Conservation (phyloP, 495 filamentous ascomycete genomes). For the Penicillium bovifimosum region DNA sequence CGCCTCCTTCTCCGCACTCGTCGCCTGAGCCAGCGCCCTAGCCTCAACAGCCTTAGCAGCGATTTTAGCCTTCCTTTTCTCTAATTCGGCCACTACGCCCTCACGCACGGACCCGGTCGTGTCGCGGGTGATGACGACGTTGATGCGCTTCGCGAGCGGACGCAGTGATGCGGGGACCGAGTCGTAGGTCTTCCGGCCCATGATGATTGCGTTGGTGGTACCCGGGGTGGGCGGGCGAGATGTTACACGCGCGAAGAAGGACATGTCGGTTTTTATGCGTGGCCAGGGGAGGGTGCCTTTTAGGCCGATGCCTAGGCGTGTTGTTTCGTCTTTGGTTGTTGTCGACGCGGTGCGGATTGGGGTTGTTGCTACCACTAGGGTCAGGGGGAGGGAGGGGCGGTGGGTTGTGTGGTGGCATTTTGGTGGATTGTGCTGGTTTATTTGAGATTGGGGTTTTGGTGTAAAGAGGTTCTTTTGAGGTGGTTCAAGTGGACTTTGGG, state of each 20-base stretch:
- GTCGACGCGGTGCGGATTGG: slow-evolving; percentile 25
- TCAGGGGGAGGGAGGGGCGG: slow-evolving; percentile 23
- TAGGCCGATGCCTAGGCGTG: slow-evolving; percentile 79
- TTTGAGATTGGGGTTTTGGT: background rate
- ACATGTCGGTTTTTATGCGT: slow-evolving; percentile 80
- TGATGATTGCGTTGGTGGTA: slow-evolving; percentile 74
- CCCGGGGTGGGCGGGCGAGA: slow-evolving; percentile 47
- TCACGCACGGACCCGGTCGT: slow-evolving; percentile 21
- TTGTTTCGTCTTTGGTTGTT: slow-evolving; percentile 32
- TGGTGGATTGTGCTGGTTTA: background rate
- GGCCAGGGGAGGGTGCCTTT: slow-evolving; percentile 83
- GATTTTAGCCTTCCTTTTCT: slow-evolving; percentile 19
- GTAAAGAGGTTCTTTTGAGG: background rate
- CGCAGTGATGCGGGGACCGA: slow-evolving; percentile 70
- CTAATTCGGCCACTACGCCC: slow-evolving; percentile 22
- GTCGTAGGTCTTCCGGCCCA: slow-evolving; percentile 96
- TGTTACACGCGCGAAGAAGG: slow-evolving; percentile 87
- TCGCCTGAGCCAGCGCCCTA: slow-evolving; percentile 4
- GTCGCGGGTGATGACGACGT: slow-evolving; percentile 67
- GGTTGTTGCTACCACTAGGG: slow-evolving; percentile 43
- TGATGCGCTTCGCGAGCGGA: slow-evolving; percentile 72
- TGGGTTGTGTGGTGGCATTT: slow-evolving; percentile 22
- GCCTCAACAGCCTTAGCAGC: slow-evolving; percentile 11
- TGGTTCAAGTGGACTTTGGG: background rate
- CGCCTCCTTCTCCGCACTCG: slow-evolving; percentile 7